Percentiles rank a stretch among this genome's conserved stretches.
These are phyloP conservation scores for Spinacia oleracea DNA, from an alignment of 179 eudicot genomes.

Conservation along the genomic window DNA sequence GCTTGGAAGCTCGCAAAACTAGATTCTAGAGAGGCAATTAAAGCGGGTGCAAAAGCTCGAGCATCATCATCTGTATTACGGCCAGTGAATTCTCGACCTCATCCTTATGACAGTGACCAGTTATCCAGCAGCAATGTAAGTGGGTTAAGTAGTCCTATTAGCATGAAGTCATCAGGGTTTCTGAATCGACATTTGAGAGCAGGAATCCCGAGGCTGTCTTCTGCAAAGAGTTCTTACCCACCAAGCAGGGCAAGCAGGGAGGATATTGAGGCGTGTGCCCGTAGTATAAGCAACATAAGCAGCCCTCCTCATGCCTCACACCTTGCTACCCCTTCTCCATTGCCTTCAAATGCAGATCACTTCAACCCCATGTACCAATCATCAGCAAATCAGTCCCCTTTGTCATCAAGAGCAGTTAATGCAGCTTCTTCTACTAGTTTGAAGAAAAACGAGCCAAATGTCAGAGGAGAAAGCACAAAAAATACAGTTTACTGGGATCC, in stretches of 20 bases:
- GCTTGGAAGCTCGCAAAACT: conserved; percentile 95
- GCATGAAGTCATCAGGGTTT: conserved; percentile 52
- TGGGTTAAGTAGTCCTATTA: conserved; percentile 64
- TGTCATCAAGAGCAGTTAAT: conserved; percentile 42
- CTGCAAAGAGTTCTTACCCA: conserved; percentile 70
- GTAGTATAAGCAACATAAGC: conserved; percentile 65
- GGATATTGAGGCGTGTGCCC: conserved; percentile 61
- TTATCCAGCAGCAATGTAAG: conserved; percentile 72
- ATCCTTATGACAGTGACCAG: conserved; percentile 54
- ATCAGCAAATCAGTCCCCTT: conserved; percentile 69
- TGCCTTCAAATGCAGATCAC: conserved; percentile 47
- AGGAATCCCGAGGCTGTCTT: conserved; percentile 43
- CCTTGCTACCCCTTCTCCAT: conserved; percentile 42
- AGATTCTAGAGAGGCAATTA: conserved; percentile 71
- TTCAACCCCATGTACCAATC: conserved; percentile 66
- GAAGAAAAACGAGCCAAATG: conserved; percentile 33
- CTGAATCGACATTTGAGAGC: conserved; percentile 36
- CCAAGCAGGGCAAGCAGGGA: conserved; percentile 76
- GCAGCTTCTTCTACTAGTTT: conserved; percentile 1
- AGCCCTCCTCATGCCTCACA: conserved; percentile 59
- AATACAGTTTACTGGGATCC: conserved; percentile 78
- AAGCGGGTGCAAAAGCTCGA: conserved; percentile 94
- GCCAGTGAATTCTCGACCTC: conserved; percentile 53
- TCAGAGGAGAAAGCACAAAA: conserved; percentile 38
- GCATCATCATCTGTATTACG: conserved; percentile 94